Percentiles rank a stretch among this genome's conserved stretches.
phyloP scores from a whole-genome alignment of 73 alveolate genomes.

The Stentor roeselii region DNA sequence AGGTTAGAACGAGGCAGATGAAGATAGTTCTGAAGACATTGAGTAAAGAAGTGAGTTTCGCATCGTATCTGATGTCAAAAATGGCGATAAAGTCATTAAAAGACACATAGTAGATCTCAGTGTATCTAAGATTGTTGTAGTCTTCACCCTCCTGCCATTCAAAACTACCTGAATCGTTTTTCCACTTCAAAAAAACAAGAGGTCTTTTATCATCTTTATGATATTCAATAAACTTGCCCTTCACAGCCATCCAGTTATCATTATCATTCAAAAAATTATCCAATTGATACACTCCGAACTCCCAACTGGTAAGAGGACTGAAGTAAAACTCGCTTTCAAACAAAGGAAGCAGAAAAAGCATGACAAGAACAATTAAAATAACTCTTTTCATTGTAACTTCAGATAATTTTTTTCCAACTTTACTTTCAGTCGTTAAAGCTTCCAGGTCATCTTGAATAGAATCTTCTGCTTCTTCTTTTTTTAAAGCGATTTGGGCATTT shows the following conservation, averaged over 20 bases:
- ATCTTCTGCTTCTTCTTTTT: constrained; percentile 12
- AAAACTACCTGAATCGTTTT: too few species aligned
- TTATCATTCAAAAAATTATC: too few species aligned
- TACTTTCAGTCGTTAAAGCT: constrained; percentile 40
- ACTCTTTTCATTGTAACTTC: constrained; percentile 52
- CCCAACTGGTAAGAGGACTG: constrained; percentile 18
- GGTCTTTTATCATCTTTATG: too few species aligned
- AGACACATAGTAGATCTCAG: too few species aligned
- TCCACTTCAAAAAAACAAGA: too few species aligned
- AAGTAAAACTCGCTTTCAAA: constrained; percentile 33
- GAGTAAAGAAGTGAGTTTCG: constrained; percentile 6
- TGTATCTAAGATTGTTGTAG: too few species aligned
- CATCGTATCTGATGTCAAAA: neutral
- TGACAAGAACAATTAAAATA: constrained; percentile 40
- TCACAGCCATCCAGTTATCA: too few species aligned
- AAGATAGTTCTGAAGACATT: constrained; percentile 50
- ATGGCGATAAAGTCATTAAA: constrained; percentile 32
- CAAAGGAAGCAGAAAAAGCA: constrained; percentile 44
- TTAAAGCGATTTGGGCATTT: constrained; percentile 39
- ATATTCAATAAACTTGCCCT: too few species aligned
- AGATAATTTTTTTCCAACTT: constrained; percentile 41
- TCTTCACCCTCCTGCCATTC: too few species aligned
- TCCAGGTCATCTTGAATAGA: constrained; percentile 6
- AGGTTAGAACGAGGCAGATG: constrained; percentile 53
- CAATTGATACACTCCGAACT: constrained; percentile 36